These are phyloP conservation scores for Rhizophlyctis rosea DNA, from an alignment of 192 early-diverging fungal species.

Conservation along the genomic window DNA sequence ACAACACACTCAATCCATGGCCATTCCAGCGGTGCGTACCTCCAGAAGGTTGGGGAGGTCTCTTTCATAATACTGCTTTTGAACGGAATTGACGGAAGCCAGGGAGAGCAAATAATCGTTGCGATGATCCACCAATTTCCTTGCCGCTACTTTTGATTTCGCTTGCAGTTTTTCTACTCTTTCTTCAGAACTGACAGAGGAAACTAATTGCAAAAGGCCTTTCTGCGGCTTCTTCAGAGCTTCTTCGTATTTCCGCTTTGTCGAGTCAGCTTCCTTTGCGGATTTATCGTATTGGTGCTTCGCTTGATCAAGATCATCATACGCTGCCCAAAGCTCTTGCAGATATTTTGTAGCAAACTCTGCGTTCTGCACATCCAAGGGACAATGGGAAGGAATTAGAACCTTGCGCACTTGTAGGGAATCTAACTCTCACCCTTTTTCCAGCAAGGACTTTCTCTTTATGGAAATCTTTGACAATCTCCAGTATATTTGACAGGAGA, in stretches of 20 bases:
- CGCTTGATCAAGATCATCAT: slow-evolving; percentile 44
- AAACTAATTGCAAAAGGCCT: slow-evolving; percentile 42
- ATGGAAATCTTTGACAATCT: slow-evolving; percentile 40
- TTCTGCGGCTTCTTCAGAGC: slow-evolving; percentile 40
- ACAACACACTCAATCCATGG: too few species aligned
- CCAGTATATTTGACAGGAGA: slow-evolving; percentile 32
- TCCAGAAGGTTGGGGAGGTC: slow-evolving; percentile 40
- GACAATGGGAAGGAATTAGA: background rate
- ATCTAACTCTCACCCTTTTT: slow-evolving; percentile 28
- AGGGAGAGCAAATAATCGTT: slow-evolving; percentile 51
- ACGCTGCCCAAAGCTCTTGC: slow-evolving; percentile 37
- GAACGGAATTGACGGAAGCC: slow-evolving; percentile 29
- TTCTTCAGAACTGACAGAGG: slow-evolving; percentile 41
- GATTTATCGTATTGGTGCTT: slow-evolving; percentile 45
- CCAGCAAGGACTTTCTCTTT: slow-evolving; percentile 22
- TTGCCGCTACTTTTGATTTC: slow-evolving; percentile 39
- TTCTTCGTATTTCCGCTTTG: slow-evolving; percentile 45
- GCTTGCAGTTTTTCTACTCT: slow-evolving; percentile 35
- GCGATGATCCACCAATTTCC: slow-evolving; percentile 32
- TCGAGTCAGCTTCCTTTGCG: slow-evolving; percentile 39
- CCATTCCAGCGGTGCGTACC: too few species aligned
- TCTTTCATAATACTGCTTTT: slow-evolving; percentile 31
- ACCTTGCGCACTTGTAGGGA: slow-evolving; percentile 5
- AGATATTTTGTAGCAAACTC: slow-evolving; percentile 46
- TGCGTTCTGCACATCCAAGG: background rate